Evolutionary conservation across 331 rosid genomes (phyloP).

Genomic region (Acacia concinna): DNA sequence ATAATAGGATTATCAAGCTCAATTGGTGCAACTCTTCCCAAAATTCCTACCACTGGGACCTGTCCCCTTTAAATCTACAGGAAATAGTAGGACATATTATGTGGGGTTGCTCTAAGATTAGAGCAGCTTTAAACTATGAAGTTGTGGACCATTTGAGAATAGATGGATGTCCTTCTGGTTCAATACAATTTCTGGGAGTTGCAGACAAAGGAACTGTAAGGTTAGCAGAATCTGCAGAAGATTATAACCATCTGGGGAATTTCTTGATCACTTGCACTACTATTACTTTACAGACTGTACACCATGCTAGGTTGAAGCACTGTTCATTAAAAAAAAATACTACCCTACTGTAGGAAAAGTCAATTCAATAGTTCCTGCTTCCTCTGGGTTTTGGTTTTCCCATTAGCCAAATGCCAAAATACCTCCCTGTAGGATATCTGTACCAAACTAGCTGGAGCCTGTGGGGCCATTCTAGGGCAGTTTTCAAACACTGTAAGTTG

Average conservation of each 20-base stretch:
- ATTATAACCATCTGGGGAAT: slow-evolving; percentile 46
- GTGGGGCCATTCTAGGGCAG: neutral
- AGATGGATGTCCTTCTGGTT: neutral
- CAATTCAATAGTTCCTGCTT: neutral
- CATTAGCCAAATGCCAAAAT: neutral
- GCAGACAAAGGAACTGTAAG: slow-evolving; percentile 28
- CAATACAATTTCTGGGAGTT: slow-evolving; percentile 13
- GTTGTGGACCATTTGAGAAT: slow-evolving; percentile 8
- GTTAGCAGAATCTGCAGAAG: slow-evolving; percentile 26
- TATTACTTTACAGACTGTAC: neutral
- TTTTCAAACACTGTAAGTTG: neutral
- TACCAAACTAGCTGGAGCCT: neutral
- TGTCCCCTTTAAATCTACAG: neutral
- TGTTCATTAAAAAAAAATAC: neutral
- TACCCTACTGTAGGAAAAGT: neutral
- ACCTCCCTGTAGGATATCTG: neutral
- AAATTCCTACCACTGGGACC: too few species aligned
- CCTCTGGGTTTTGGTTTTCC: neutral
- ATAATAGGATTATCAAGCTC: neutral
- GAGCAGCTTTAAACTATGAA: neutral
- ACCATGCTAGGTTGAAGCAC: neutral
- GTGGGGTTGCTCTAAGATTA: slow-evolving; percentile 6
- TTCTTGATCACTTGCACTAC: slow-evolving; percentile 12
- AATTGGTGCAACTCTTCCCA: neutral
- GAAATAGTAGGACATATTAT: neutral